These are phyloP conservation scores for Cicer arietinum DNA, from an alignment of 306 rosid species.

Conservation along the genomic window DNA sequence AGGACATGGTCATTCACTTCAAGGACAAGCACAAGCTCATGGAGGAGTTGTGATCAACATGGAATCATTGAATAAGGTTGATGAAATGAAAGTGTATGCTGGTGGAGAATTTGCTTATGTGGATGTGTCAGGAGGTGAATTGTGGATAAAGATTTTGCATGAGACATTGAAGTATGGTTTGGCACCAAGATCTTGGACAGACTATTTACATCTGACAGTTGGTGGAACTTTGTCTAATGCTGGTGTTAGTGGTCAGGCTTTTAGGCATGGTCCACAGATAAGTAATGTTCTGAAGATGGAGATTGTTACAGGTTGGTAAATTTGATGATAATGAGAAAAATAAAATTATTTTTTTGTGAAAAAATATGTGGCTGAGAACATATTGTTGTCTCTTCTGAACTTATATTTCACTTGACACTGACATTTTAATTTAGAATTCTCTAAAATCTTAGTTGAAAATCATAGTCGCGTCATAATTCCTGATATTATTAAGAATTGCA, in stretches of 20 bases:
- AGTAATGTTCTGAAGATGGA: conserved; percentile 93
- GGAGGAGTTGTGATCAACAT: conserved; percentile 85
- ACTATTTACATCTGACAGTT: conserved; percentile 88
- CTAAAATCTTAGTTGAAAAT: neutral
- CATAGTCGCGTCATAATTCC: neutral
- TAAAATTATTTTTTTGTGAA: neutral
- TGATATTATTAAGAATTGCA: neutral
- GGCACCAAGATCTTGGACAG: conserved; percentile 98
- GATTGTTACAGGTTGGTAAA: conserved; percentile 90
- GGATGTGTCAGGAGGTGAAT: conserved; percentile 90
- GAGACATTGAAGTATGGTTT: conserved; percentile 82
- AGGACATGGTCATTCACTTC: conserved; percentile 98
- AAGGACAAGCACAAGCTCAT: conserved; percentile 90
- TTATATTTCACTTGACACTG: conserved; percentile 27
- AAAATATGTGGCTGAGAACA: conserved; percentile 12
- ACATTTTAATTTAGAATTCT: neutral
- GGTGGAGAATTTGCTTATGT: conserved; percentile 72
- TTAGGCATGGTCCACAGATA: conserved; percentile 96
- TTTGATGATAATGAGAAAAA: conserved; percentile 28
- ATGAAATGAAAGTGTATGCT: conserved; percentile 58
- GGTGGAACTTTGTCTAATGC: conserved; percentile 98
- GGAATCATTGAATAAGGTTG: conserved; percentile 66
- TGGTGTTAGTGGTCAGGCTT: conserved; percentile 97
- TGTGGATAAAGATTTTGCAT: conserved; percentile 91
- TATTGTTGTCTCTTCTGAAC: conserved; percentile 39